Evolutionary conservation across 768 basidiomycete genomes (phyloP).

Genomic region (Mycena amicta): DNA sequence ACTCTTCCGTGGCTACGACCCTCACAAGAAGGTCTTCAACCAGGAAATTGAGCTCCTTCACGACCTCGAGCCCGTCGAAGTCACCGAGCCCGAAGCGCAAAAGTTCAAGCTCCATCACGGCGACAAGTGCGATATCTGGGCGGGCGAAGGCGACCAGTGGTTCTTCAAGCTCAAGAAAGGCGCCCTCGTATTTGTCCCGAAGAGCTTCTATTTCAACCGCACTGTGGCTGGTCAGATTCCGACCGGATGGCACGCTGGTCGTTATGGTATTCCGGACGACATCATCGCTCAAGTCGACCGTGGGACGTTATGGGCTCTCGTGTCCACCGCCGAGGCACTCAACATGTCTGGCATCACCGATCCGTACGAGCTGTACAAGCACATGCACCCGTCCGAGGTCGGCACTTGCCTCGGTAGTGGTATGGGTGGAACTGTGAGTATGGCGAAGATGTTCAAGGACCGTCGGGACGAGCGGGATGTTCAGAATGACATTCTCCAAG

Average conservation of each 20-base stretch:
- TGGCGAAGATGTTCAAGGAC: conserved; percentile 98
- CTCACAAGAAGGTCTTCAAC: conserved; percentile 95
- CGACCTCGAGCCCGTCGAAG: conserved; percentile 95
- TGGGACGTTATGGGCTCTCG: conserved; percentile 91
- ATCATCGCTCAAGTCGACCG: conserved; percentile 95
- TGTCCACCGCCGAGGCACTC: conserved; percentile 92
- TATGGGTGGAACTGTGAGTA: conserved; percentile 93
- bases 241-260: conserved; percentile 95
- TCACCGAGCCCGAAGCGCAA: conserved; percentile 85
- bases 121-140: conserved; percentile 96
- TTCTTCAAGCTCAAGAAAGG: conserved; percentile 99
- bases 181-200: conserved; percentile 88
- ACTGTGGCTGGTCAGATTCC: conserved; percentile 96
- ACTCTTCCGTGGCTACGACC: conserved; percentile 96
- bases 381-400: conserved; percentile 95
- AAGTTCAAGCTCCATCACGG: conserved; percentile 97
- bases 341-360: conserved; percentile 97
- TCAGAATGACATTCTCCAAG: conserved; percentile 97
- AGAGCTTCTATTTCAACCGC: conserved; percentile 93
- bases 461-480: conserved; percentile 97
- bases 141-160: conserved; percentile 90
- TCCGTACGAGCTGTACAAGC: conserved; percentile 96
- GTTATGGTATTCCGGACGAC: conserved; percentile 96
- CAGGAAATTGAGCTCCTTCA: conserved; percentile 97
- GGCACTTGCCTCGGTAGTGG: conserved; percentile 94